Percentiles rank a stretch among this genome's conserved stretches.
Evolutionary conservation across 148 eudicot species (phyloP).

Genomic region (Nepenthes gracilis): DNA sequence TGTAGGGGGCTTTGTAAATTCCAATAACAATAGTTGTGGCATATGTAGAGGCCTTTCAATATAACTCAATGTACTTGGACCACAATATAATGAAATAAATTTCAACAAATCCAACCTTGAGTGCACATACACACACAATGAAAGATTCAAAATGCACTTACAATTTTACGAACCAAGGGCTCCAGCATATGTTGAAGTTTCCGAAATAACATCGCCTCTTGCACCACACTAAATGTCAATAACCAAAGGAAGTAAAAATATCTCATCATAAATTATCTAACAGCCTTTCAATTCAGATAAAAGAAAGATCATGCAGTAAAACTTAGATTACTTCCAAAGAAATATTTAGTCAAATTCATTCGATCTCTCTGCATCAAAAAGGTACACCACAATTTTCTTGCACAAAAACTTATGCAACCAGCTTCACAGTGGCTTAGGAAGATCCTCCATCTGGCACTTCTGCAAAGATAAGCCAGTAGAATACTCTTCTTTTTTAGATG

Average conservation of each 20-base stretch:
- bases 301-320: background rate
- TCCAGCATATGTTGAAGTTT: conserved; percentile 33
- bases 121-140: too few species aligned
- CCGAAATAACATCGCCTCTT: conserved; percentile 40
- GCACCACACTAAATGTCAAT: conserved; percentile 30
- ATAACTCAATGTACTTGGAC: too few species aligned
- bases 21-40: too few species aligned
- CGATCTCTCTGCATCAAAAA: background rate
- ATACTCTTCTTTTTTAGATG: too few species aligned
- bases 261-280: background rate
- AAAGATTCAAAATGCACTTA: conserved; percentile 23
- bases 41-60: too few species aligned
- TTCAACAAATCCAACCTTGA: too few species aligned
- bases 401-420: too few species aligned
- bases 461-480: too few species aligned
- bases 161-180: conserved; percentile 50
- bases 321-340: background rate
- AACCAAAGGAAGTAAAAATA: conserved; percentile 4
- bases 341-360: background rate
- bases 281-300: background rate
- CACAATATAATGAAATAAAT: too few species aligned
- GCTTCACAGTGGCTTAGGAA: too few species aligned
- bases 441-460: too few species aligned
- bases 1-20: too few species aligned
- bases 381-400: background rate